Conservation (phyloP, 805 yeast species). For the Ogataea paradorogensis region DNA sequence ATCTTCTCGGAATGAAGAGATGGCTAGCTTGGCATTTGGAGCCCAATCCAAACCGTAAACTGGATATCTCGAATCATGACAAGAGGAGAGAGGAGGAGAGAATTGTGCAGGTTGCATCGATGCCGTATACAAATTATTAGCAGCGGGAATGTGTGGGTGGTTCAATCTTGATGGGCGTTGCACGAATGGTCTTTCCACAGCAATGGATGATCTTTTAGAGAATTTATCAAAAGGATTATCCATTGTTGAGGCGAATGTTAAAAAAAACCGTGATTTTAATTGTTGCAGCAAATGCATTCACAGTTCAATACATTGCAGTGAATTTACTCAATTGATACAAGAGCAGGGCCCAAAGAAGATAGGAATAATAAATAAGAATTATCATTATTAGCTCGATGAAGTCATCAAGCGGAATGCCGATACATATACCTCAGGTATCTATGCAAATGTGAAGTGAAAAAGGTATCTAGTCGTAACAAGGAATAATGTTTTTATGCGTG, state of each 20-base stretch:
- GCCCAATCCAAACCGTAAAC: slow-evolving; percentile 55
- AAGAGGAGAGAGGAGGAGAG: slow-evolving; percentile 33
- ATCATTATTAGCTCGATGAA: slow-evolving; percentile 11
- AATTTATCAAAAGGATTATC: slow-evolving; percentile 11
- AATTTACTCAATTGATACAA: neutral
- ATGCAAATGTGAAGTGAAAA: slow-evolving; percentile 12
- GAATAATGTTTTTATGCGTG: neutral
- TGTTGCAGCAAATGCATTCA: neutral
- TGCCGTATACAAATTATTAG: neutral
- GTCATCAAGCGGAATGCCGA: slow-evolving; percentile 16
- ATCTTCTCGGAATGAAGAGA: slow-evolving; percentile 82
- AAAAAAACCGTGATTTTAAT: neutral
- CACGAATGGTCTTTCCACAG: slow-evolving; percentile 28
- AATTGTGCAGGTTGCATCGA: slow-evolving; percentile 9
- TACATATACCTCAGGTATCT: slow-evolving; percentile 15
- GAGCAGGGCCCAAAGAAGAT: neutral
- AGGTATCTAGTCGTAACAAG: slow-evolving; percentile 13
- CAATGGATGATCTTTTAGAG: slow-evolving; percentile 28
- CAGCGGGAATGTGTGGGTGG: neutral
- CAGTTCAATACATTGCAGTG: neutral
- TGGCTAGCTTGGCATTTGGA: slow-evolving; percentile 48
- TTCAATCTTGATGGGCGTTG: slow-evolving; percentile 9
- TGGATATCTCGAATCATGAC: slow-evolving; percentile 48
- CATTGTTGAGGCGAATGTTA: slow-evolving; percentile 2
- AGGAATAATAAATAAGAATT: slow-evolving; percentile 1